Percentiles rank a stretch among this genome's conserved stretches.
Conservation (phyloP, 441 rosid species). For the Hypseocharis bilobata region DNA sequence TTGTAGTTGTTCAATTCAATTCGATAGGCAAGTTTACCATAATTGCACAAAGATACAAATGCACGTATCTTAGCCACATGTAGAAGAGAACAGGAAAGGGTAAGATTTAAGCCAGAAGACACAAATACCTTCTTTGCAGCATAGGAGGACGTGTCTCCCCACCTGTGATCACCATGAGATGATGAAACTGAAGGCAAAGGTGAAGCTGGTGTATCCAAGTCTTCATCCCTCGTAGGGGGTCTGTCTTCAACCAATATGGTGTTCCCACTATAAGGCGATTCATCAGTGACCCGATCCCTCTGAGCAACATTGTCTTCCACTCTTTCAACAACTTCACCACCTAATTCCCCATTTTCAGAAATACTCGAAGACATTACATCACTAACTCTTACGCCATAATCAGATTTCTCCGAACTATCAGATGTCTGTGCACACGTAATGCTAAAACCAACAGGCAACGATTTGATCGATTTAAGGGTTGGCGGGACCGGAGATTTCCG, state of each 20-base stretch:
- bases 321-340: slow-evolving; percentile 30
- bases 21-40: neutral
- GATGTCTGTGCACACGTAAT: slow-evolving; percentile 41
- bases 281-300: slow-evolving; percentile 37
- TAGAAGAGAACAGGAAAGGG: neutral
- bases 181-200: slow-evolving; percentile 42
- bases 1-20: neutral
- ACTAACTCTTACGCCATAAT: slow-evolving; percentile 22
- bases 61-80: neutral
- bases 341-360: slow-evolving; percentile 34
- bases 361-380: slow-evolving; percentile 23
- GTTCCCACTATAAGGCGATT: slow-evolving; percentile 65
- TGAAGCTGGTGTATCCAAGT: slow-evolving; percentile 33
- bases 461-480: slow-evolving; percentile 55
- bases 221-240: slow-evolving; percentile 40
- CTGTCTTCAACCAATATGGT: slow-evolving; percentile 35
- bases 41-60: neutral
- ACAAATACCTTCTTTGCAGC: slow-evolving; percentile 61
- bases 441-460: slow-evolving; percentile 60
- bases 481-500: slow-evolving; percentile 40
- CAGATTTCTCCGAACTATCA: slow-evolving; percentile 29
- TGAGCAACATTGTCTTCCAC: slow-evolving; percentile 29
- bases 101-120: neutral
- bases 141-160: slow-evolving; percentile 71
- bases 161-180: slow-evolving; percentile 48